Evolutionary conservation across 805 yeast genomes (phyloP), one percentile per base, ranked within the genome.

Genomic region (Yamadazyma insecticola): DNA sequence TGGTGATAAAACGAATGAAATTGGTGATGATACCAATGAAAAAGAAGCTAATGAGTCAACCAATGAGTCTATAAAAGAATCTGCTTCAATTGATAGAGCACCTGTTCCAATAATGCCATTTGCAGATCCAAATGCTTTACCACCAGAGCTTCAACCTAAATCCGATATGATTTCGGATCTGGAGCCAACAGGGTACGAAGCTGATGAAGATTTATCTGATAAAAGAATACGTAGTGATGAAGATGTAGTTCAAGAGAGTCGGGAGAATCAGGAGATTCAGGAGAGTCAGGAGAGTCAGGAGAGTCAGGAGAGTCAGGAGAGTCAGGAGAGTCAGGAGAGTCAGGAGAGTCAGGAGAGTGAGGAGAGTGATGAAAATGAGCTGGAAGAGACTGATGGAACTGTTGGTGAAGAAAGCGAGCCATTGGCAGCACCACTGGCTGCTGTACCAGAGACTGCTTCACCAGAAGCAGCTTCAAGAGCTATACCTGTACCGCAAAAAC

Each of bases 171-270:
- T n/a, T 7, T 6, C 12, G 18, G 48, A 37, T 11, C 12, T 14
- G 7, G 47, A 44, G 30, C 29, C 36, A 19, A 72, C 85, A 1
- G 87, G 87, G 0, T 79, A 79, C 45, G 86, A 81, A 34, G 86
- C 86, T 0, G 88, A 81, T 47, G 83, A 74, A 28, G 70, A 65
- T 30, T 41, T 55, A 9, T 60, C 67, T 11, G 68, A 59, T 37
- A 48, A 47, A 13, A 32, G 41, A 17, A 14, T 32, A n/a, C n/a
- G n/a, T n/a, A n/a, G n/a, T n/a, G n/a, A n/a, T n/a, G n/a, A n/a
- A n/a, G n/a, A n/a, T n/a, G n/a, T n/a, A n/a, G n/a, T n/a, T n/a
- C n/a, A 29, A 22, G 18, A 12, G 14, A 11, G 22, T 10, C 32
- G n/a, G n/a, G n/a, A n/a, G n/a, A n/a, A n/a, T n/a, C n/a, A n/a